Evolutionary conservation across 179 eudicot species (phyloP), one percentile per base, ranked within the genome.

Genomic region (Silene coronaria): DNA sequence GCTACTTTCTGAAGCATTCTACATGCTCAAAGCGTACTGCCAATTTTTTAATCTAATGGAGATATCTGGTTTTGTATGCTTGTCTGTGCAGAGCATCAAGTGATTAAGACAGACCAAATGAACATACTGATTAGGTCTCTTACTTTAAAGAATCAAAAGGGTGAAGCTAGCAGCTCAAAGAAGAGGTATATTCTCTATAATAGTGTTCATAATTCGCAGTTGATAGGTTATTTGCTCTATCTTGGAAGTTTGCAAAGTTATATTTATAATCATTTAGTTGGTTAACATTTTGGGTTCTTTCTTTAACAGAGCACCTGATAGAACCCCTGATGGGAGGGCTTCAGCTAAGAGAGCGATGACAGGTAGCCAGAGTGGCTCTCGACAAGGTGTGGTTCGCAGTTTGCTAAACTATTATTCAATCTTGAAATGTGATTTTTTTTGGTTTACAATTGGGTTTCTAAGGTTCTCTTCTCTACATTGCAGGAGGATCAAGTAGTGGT

Each of bases 51-150:
- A 24, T 55, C 68, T 69, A 2, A 65, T 32, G 3, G 46, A 22
- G 10, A 21, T 19, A 61, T 58, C 46, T 77, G 63, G 76, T 27
- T 74, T 21, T 53, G 51, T 60, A 16, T 38, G 17, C 61, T 51
- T 78, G 57, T 71, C 74, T 51, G 21, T 80, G 79, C 89, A 89
- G 98, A 87, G 76, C 76, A 84, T 77, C 98, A 93, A 87, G 80
- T 87, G 66, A 91, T 93, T 82, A 87, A 89, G 87, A 93, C 98
- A 3, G 88, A 93, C 84, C 93, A 88, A 76, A 84, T 69, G 64
- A 93, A 89, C 85, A 93, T 93, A 82, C 76, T 93, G 80, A 89
- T 91, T 74, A 87, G 97, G 82, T 88, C 98, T 68, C 97, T 93
- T 60, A 83, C 86, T 81, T 77, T 93, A 77, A 88, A 88, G 87